A percentile compares a stretch with the other conserved stretches of the same genome.
Conservation (phyloP, 805 yeast species). For the Ogataea thermomethanolica region DNA sequence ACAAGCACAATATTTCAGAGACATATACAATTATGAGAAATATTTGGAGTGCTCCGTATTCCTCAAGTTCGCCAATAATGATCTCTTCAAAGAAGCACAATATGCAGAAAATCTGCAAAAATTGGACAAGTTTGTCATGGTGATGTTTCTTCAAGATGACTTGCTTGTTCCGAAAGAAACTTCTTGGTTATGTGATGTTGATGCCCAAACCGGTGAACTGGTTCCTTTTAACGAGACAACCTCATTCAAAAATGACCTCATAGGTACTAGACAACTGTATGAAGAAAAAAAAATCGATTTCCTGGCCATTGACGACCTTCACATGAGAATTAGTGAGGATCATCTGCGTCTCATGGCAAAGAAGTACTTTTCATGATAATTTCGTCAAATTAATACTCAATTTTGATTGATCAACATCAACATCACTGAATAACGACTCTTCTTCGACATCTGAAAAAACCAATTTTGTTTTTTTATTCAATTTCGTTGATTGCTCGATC, state of each 20-base stretch:
- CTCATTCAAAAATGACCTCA: conserved; percentile 49
- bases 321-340: conserved; percentile 60
- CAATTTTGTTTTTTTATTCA: conserved; percentile 3
- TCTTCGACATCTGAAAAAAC: background rate
- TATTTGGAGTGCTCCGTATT: conserved; percentile 57
- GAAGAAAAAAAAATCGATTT: conserved; percentile 45
- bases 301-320: conserved; percentile 50
- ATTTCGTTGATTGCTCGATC: background rate
- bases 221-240: conserved; percentile 48
- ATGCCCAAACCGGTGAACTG: conserved; percentile 38
- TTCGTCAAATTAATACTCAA: background rate
- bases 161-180: conserved; percentile 71
- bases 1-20: conserved; percentile 77
- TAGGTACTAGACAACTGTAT: conserved; percentile 55
- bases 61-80: conserved; percentile 67
- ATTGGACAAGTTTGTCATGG: conserved; percentile 54
- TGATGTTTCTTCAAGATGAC: conserved; percentile 58
- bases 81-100: conserved; percentile 31
- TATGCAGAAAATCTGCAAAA: conserved; percentile 43
- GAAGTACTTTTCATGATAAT: conserved; percentile 34
- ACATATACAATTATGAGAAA: conserved; percentile 43
- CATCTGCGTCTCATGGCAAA: conserved; percentile 43
- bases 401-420: too few relatives aligned
- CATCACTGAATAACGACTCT: conserved; percentile 1
- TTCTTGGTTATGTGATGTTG: conserved; percentile 61